Percentiles rank a stretch among this genome's conserved stretches.
phyloP scores from a whole-genome alignment of 208 protist species.

The Lotmaria passim region DNA sequence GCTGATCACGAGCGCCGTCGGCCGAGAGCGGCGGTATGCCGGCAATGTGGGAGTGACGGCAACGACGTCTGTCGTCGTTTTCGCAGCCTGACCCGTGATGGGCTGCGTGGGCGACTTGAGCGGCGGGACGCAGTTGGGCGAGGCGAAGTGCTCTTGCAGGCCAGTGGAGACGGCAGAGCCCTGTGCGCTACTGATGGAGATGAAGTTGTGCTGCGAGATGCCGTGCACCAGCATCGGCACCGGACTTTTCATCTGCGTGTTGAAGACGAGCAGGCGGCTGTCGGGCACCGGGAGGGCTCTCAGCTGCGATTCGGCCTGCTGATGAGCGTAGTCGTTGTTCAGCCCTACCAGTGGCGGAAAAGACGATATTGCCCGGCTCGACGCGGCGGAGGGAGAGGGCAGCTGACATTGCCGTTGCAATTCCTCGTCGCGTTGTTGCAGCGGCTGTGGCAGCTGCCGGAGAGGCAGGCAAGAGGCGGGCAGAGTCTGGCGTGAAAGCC shows the following conservation, averaged over 20 bases:
- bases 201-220: background rate
- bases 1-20: background rate
- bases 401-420: too few species aligned
- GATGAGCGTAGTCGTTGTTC: background rate
- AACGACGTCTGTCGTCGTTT: background rate
- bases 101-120: background rate
- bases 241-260: conserved; percentile 13
- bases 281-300: conserved; percentile 2
- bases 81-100: background rate
- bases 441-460: background rate
- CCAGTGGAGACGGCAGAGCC: background rate
- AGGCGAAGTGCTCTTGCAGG: background rate
- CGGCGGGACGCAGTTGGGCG: background rate
- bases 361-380: background rate
- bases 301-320: background rate
- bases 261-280: conserved; percentile 15
- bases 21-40: background rate
- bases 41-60: background rate
- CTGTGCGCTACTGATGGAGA: background rate
- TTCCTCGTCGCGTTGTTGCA: too few species aligned
- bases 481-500: background rate
- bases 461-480: background rate
- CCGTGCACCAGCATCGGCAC: conserved; percentile 14
- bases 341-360: background rate
- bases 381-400: background rate